Conservation (phyloP, 2,329 filamentous ascomycete genomes). For the Stylonectria norvegica region DNA sequence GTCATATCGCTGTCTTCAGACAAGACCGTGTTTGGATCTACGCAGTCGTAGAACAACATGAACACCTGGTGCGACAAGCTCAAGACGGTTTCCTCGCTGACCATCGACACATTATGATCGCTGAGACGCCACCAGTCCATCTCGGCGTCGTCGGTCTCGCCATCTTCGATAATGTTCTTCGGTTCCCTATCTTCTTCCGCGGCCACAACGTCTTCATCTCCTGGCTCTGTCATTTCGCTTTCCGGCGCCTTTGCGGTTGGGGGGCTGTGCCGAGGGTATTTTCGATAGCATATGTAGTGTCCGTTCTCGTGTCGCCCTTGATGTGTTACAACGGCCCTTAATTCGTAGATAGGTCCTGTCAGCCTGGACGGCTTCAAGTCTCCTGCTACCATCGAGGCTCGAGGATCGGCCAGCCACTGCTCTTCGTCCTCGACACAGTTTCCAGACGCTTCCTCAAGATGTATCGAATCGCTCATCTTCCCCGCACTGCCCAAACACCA, state of each 20-base stretch:
- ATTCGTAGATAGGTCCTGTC: conserved; percentile 63
- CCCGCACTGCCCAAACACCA: conserved; percentile 72
- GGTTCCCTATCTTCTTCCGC: conserved; percentile 6
- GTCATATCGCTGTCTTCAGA: conserved; percentile 25
- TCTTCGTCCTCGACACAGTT: conserved; percentile 43
- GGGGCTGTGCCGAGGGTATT: conserved; percentile 48
- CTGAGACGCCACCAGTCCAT: conserved; percentile 86
- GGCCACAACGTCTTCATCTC: conserved; percentile 10
- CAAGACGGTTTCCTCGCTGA: conserved; percentile 70
- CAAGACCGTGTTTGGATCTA: conserved; percentile 52
- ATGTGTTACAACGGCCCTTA: conserved; percentile 83
- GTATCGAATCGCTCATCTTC: neutral
- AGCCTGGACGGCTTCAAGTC: conserved; percentile 48
- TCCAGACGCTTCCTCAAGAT: neutral
- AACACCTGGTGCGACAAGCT: conserved; percentile 75
- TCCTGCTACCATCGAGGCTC: conserved; percentile 68
- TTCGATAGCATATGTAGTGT: conserved; percentile 89
- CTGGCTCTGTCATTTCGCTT: conserved; percentile 11
- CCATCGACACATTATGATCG: conserved; percentile 76
- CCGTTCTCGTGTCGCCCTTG: conserved; percentile 91
- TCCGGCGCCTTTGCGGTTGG: conserved; percentile 4
- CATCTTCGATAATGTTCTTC: conserved; percentile 5
- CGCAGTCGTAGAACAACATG: conserved; percentile 93
- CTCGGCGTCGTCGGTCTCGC: conserved; percentile 27
- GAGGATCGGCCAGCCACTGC: conserved; percentile 67